phyloP scores from a whole-genome alignment of 768 basidiomycete species.

The Amanita brunnescens region DNA sequence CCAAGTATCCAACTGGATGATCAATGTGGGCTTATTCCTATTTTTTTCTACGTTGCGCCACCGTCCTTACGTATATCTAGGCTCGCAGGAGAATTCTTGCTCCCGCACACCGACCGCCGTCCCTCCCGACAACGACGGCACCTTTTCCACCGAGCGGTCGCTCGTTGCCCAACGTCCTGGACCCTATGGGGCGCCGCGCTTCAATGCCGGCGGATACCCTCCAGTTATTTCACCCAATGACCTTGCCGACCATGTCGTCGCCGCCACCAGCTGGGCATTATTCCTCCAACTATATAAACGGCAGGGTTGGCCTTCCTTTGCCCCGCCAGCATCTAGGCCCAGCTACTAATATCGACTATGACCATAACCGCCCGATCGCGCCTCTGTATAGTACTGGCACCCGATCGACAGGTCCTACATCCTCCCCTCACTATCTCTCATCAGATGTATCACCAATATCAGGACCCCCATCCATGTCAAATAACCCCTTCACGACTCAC shows the following conservation, averaged over 20 bases:
- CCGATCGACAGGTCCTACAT: constrained; percentile 32
- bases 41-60: constrained; percentile 11
- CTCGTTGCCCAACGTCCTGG: constrained; percentile 31
- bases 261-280: constrained; percentile 24
- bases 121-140: constrained; percentile 69
- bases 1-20: constrained; percentile 93
- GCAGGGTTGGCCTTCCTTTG: constrained; percentile 35
- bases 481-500: constrained; percentile 32
- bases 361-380: constrained; percentile 26
- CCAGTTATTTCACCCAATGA: constrained; percentile 74
- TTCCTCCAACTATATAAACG: constrained; percentile 33
- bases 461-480: constrained; percentile 40
- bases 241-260: constrained; percentile 52
- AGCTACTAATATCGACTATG: constrained; percentile 31
- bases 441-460: constrained; percentile 40
- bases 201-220: constrained; percentile 65
- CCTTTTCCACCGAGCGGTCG: constrained; percentile 56
- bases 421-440: constrained; percentile 27
- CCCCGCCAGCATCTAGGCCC: constrained; percentile 24
- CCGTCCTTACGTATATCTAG: constrained; percentile 26
- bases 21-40: constrained; percentile 42
- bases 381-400: constrained; percentile 26
- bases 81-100: constrained; percentile 78
- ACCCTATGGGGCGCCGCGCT: constrained; percentile 45
- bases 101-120: constrained; percentile 68